Evolutionary conservation across 2,329 filamentous ascomycete genomes (phyloP).

Genomic region (Dactylellina parvicollis): DNA sequence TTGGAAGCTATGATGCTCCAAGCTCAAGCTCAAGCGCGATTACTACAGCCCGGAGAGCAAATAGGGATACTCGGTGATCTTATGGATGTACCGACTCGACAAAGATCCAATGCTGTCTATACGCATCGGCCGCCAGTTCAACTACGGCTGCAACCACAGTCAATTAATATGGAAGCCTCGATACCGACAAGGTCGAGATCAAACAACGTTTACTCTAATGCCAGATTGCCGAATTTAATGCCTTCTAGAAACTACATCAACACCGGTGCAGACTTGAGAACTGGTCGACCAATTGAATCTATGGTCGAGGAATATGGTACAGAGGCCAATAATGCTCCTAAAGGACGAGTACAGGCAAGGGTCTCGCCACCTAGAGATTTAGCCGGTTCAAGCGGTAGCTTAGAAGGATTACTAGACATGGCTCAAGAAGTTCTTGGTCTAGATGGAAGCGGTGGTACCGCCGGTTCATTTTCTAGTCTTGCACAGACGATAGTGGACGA

Average conservation of each 20-base stretch:
- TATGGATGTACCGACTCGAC: slow-evolving; percentile 2
- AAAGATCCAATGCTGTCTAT: slow-evolving; percentile 15
- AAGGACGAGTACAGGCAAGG: too few relatives aligned
- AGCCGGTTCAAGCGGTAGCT: not conserved
- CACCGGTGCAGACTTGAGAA: slow-evolving; percentile 15
- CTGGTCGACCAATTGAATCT: not conserved
- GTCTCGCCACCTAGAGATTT: not conserved
- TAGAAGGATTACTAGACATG: not conserved
- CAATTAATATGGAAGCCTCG: not conserved
- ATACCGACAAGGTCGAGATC: slow-evolving; percentile 10
- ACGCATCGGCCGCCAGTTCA: not conserved
- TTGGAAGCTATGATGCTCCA: not conserved
- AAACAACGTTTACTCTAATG: not conserved
- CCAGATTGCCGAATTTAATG: too few relatives aligned
- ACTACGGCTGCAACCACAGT: not conserved
- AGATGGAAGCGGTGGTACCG: slow-evolving; percentile 7
- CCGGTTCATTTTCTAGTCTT: slow-evolving; percentile 22
- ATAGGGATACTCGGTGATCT: not conserved
- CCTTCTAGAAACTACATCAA: not conserved
- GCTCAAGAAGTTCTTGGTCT: not conserved
- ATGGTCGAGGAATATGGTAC: not conserved
- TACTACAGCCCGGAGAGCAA: not conserved
- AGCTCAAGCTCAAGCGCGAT: not conserved
- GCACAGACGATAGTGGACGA: slow-evolving; percentile 15
- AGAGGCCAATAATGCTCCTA: not conserved